Evolutionary conservation across 805 yeast genomes (phyloP).

Genomic region (Ogataea nonfermentans): DNA sequence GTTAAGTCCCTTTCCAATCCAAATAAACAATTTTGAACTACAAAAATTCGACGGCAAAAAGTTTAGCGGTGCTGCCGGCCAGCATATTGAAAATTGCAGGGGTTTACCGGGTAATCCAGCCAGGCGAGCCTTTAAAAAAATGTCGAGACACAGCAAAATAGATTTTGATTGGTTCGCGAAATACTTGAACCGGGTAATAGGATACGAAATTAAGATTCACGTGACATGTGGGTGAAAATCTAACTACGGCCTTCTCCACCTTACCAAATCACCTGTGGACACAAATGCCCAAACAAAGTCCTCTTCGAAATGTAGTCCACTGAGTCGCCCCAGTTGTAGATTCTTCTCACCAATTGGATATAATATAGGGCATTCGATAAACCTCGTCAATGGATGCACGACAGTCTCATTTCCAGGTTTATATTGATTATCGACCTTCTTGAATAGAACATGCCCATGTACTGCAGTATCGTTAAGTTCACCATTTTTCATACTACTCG

Average conservation of each 20-base stretch:
- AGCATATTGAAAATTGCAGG: background rate
- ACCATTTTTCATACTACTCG: background rate
- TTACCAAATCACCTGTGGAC: constrained; percentile 37
- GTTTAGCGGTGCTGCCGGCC: background rate
- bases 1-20: background rate
- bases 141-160: background rate
- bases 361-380: constrained; percentile 30
- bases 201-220: no score
- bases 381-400: constrained; percentile 28
- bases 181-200: constrained; percentile 4
- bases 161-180: constrained; percentile 11
- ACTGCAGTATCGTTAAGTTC: background rate
- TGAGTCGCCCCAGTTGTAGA: constrained; percentile 33
- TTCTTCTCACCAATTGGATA: constrained; percentile 35
- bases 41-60: constrained; percentile 1
- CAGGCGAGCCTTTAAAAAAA: background rate
- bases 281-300: constrained; percentile 38
- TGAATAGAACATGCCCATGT: background rate
- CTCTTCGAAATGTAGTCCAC: constrained; percentile 32
- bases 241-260: constrained; percentile 37
- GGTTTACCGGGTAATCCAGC: constrained; percentile 5
- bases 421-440: background rate
- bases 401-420: constrained; percentile 2
- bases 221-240: no score
- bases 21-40: constrained; percentile 6